These are phyloP conservation scores for Apiotrichum sp. DNA, from an alignment of 1,284 basidiomycete species.

Conservation along the genomic window DNA sequence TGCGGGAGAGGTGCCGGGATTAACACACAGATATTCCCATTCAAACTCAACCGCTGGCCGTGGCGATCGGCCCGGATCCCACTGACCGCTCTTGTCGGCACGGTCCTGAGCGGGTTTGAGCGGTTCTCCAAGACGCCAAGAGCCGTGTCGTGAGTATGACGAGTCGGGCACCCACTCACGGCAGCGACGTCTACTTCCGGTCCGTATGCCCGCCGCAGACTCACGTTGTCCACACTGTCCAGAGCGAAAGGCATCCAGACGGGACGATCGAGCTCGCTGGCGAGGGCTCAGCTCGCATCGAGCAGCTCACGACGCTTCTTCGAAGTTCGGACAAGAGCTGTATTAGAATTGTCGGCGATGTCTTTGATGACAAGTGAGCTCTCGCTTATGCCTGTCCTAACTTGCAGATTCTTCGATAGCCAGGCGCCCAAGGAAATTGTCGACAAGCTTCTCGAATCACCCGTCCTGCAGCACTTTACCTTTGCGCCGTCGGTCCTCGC, in stretches of 20 bases:
- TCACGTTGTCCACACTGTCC: conserved; percentile 22
- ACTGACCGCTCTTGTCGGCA: conserved; percentile 36
- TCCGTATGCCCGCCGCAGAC: conserved; percentile 23
- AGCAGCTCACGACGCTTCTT: conserved; percentile 26
- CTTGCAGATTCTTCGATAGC: conserved; percentile 40
- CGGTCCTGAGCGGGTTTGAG: conserved; percentile 41
- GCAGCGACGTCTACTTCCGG: conserved; percentile 24
- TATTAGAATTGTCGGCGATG: conserved; percentile 38
- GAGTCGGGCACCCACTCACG: too few relatives aligned
- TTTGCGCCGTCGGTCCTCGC: conserved; percentile 38
- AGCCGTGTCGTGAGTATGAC: conserved; percentile 41
- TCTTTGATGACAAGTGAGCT: conserved; percentile 41
- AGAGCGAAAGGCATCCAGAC: conserved; percentile 16
- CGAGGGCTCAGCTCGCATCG: conserved; percentile 27
- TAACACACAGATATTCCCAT: conserved; percentile 29
- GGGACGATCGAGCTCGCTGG: conserved; percentile 28
- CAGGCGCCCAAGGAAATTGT: conserved; percentile 31
- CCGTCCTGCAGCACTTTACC: conserved; percentile 40
- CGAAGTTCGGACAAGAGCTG: conserved; percentile 29
- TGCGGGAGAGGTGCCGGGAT: neutral
- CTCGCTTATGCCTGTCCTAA: neutral
- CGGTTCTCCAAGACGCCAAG: conserved; percentile 28
- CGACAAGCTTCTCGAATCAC: conserved; percentile 34
- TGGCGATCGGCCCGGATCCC: conserved; percentile 40
- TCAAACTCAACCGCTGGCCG: conserved; percentile 28